phyloP scores from a whole-genome alignment of 108 stramenopile species.

The Nannochloropsis salina region DNA sequence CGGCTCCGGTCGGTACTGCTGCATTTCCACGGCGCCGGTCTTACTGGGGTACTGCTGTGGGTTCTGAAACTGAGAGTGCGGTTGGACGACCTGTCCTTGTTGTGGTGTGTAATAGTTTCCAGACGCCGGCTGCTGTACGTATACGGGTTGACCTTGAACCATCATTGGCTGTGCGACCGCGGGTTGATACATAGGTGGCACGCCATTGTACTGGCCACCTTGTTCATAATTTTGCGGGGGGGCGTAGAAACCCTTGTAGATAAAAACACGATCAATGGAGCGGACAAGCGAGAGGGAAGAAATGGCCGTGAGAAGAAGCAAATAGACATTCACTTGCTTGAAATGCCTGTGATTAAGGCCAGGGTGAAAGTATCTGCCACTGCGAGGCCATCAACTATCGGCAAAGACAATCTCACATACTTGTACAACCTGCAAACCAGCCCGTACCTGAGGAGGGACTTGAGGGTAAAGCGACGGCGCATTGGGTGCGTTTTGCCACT shows the following conservation, averaged over 20 bases:
- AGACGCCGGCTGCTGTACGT: background rate
- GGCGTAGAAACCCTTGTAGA: too few relatives aligned
- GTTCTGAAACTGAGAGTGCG: background rate
- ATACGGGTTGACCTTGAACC: background rate
- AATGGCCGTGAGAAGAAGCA: too few relatives aligned
- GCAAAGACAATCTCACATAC: background rate
- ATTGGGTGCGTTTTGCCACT: background rate
- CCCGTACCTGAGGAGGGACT: background rate
- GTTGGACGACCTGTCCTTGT: background rate
- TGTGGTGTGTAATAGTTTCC: background rate
- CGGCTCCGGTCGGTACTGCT: background rate
- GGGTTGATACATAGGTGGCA: too few relatives aligned
- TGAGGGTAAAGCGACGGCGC: constrained; percentile 10
- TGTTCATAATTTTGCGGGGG: too few relatives aligned
- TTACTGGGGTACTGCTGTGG: background rate
- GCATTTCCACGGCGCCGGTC: constrained; percentile 16
- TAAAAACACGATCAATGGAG: too few relatives aligned
- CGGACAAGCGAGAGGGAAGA: too few relatives aligned
- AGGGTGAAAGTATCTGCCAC: too few relatives aligned
- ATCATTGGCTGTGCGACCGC: background rate
- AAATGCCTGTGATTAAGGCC: too few relatives aligned
- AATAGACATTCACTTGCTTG: too few relatives aligned
- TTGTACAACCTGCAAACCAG: background rate
- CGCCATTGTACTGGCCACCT: too few relatives aligned
- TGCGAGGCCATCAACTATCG: too few relatives aligned